Base-by-base conservation (phyloP, 73 alveolate genomes). In the Paraurostyla sp. region DNA sequence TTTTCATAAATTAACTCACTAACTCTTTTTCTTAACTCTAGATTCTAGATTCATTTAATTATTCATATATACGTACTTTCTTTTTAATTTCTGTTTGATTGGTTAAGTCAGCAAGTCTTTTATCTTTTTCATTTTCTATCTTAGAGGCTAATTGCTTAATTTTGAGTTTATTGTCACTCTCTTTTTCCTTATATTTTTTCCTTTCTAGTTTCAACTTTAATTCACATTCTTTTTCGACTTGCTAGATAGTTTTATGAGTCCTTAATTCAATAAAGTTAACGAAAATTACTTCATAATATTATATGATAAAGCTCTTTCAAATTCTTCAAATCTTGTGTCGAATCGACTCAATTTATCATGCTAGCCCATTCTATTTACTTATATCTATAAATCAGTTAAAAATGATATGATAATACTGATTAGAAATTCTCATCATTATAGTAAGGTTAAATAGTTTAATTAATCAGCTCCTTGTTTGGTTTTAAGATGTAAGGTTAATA, bases 171-270 rank as follows among this genome's bases (percentile, higher is more conserved):
- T 73, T 73, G 42, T 73, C 87, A 27, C 30, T 48, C 29, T 73
- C 87, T 29, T 73, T 73, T 3, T 78, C 78, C 29, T 54, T 78
- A 52, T 32, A 78, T 38, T 60, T 50, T 4, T 18, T 9, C 29
- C 52, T 78, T 23, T 78, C 89, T 32, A 51, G 41, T 15, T 18
- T 2, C 33, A 78, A 13, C 32, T 36, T 50, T 2, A 20, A 11
- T 33, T 78, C 78, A 52, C 78, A 78, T 35, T 78, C 80, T 35
- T 78, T n/a, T 27, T 78, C 89, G 22, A 78, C 89, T 40, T 78
- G 18, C n/a, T 78, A 35, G 13, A 78, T 78, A 16, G 89, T 78
- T 35, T 78, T 78, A 29, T 78, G 89, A 15, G 76, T 51, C 41
- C 86, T 73, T 43, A 45, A 73, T 11, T 18, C 3, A 9, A 60